Percentiles rank a stretch among this genome's conserved stretches.
Evolutionary conservation across 2,329 filamentous ascomycete genomes (phyloP).

Genomic region (Trichoderma harzianum): DNA sequence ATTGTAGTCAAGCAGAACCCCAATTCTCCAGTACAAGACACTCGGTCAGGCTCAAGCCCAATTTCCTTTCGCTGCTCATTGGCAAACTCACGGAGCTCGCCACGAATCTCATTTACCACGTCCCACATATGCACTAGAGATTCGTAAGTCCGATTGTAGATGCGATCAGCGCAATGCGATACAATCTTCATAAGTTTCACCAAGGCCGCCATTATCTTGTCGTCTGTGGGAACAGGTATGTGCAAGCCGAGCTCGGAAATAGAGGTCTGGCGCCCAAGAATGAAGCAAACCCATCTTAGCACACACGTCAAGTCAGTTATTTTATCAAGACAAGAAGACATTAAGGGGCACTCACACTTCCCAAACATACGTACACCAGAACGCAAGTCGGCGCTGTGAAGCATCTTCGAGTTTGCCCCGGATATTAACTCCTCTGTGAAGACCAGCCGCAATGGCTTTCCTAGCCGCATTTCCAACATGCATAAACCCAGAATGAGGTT

Average conservation of each 20-base stretch:
- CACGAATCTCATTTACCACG: background rate
- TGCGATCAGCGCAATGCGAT: background rate
- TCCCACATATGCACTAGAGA: background rate
- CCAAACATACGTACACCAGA: background rate
- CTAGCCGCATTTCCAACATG: background rate
- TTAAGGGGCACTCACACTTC: background rate
- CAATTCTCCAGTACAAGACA: background rate
- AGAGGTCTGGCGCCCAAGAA: background rate
- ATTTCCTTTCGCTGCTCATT: background rate
- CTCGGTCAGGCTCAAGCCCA: background rate
- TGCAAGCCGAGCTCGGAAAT: background rate
- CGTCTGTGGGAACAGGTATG: background rate
- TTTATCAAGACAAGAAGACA: background rate
- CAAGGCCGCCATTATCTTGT: background rate
- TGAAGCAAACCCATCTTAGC: background rate
- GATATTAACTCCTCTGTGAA: background rate
- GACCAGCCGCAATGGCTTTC: background rate
- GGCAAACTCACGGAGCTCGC: background rate
- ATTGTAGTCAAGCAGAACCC: background rate
- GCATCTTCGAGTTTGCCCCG: background rate
- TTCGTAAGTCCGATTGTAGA: background rate
- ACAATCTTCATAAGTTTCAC: background rate
- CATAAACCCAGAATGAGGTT: background rate
- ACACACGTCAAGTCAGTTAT: background rate
- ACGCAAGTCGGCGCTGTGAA: background rate